Base-by-base conservation (phyloP, 768 basidiomycete genomes). In the Hortiboletus flavorubellus region DNA sequence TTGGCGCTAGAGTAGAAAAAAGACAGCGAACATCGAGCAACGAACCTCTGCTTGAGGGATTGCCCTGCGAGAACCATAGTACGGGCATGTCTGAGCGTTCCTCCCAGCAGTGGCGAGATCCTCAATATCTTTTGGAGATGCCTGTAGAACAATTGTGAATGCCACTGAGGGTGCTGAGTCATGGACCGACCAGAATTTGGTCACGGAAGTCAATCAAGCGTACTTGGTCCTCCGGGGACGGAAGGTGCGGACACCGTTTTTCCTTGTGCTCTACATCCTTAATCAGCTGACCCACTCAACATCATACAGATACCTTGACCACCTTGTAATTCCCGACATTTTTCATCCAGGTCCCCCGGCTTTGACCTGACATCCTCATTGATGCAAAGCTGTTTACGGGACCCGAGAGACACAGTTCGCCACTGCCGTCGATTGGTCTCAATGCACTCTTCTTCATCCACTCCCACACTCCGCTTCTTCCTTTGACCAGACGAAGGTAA, bases 61-160 rank as follows among this genome's bases (percentile, higher is more conserved):
- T 14, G 94, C 93, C 51, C 81, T 76, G 41, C 97, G 76, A 8
- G 93, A 89, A 4, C 89, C 93, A 69, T 98, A 99, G 72, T 98
- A 99, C 0, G 96, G 92, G 68, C 96, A 99, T 9, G 83, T 85
- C 44, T 85, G 76, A 1, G 81, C 72, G 46, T 83, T 75, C 49
- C 82, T 79, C 2, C 97, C 97, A 2, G 85, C 73, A 8, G 69
- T 69, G 8, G 91, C 90, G 15, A 98, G 80, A 60, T 98, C 95
- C 68, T 98, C 96, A 5, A 99, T 97, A 59, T 97, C 96, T 67
- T 91, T 92, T 0, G 94, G 91, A 2, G 81, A 78, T 0, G 94
- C 91, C 94, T 95, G 31, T 3, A 41, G 7, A 42, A 54, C 2
- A 37, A 29, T 16, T 43, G n/a, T 51, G 34, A 58, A 48, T 46